Conservation (phyloP, 2,329 filamentous ascomycete species). For the Sporothrix pseudoabietina region DNA sequence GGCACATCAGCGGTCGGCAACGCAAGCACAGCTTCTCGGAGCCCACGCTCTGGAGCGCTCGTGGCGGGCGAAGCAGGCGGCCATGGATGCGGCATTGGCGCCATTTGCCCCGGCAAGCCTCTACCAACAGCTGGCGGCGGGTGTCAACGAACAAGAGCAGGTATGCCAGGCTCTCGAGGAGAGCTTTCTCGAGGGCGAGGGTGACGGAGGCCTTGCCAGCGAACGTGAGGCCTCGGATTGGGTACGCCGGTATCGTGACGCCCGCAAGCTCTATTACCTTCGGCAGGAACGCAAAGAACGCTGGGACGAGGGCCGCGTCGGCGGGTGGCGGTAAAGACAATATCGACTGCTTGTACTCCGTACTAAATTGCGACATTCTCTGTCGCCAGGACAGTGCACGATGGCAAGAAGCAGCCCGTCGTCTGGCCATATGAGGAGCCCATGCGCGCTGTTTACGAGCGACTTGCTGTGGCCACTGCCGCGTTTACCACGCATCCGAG, state of each 20-base stretch:
- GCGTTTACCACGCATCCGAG: background rate
- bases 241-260: conserved; percentile 78
- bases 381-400: background rate
- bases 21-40: conserved; percentile 79
- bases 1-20: conserved; percentile 64
- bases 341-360: no score
- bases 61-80: conserved; percentile 84
- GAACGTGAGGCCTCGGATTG: conserved; percentile 87
- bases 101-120: conserved; percentile 85
- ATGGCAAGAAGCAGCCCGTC: background rate
- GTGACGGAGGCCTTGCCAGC: conserved; percentile 63
- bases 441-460: background rate
- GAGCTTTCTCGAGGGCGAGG: conserved; percentile 73
- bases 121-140: conserved; percentile 77
- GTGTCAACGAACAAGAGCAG: conserved; percentile 78
- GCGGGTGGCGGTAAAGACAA: conserved; percentile 73
- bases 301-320: conserved; percentile 95
- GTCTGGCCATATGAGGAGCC: background rate
- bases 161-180: conserved; percentile 85
- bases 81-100: conserved; percentile 82
- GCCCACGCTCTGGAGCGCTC: conserved; percentile 88
- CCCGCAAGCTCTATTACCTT: conserved; percentile 75
- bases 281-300: conserved; percentile 84
- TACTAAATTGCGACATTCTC: no score
- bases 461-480: background rate